phyloP scores from a whole-genome alignment of 208 protist species.

The Trypanosoma rangeli region DNA sequence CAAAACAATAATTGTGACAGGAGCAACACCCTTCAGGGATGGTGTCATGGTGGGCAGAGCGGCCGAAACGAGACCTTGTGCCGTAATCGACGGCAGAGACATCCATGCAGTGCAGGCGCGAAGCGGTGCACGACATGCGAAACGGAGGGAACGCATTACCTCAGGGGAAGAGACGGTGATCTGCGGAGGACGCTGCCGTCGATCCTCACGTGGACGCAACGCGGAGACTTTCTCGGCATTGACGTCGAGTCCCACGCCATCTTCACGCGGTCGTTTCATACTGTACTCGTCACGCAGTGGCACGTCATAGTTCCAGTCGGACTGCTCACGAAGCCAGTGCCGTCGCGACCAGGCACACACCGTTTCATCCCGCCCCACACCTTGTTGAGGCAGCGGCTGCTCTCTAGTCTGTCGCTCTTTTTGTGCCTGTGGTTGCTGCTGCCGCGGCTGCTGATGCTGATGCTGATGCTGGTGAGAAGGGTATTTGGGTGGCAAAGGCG shows the following conservation, averaged over 20 bases:
- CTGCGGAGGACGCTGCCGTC: not conserved
- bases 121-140: conserved; percentile 22
- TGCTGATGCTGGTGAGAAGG: not conserved
- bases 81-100: conserved; percentile 21
- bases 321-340: conserved; percentile 23
- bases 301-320: conserved; percentile 27
- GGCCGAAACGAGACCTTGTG: conserved; percentile 11
- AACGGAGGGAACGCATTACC: conserved; percentile 13
- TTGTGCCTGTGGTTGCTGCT: not conserved
- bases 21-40: conserved; percentile 7
- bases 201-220: not conserved
- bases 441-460: not conserved
- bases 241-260: not conserved
- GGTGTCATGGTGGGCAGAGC: conserved; percentile 9
- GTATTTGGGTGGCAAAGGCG: not conserved
- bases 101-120: conserved; percentile 22
- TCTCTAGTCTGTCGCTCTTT: not conserved
- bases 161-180: conserved; percentile 18
- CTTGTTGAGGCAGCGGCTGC: not conserved
- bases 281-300: not conserved
- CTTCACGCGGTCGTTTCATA: conserved; percentile 2
- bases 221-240: not conserved
- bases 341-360: conserved; percentile 11
- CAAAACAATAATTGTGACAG: conserved; percentile 49
- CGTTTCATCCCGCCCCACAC: not conserved